Base-by-base conservation (phyloP, 2,329 filamentous ascomycete genomes). In the Paracamarosporium sp. region DNA sequence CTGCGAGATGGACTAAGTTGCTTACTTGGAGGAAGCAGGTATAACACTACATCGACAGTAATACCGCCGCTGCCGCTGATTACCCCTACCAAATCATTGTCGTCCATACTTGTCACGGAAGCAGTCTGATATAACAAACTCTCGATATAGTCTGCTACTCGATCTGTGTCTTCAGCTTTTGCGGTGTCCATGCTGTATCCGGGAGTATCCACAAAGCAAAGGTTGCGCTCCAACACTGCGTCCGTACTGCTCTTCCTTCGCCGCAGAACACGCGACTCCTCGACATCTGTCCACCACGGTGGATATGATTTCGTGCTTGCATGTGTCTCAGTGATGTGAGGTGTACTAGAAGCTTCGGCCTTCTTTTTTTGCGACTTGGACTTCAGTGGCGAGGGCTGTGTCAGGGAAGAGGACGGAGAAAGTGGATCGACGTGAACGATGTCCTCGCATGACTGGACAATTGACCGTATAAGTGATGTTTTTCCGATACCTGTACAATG, bases 201-300 rank as follows among this genome's bases (percentile, higher is more conserved):
- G 11, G 90, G 87, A 2, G 91, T 94, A 78, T 98, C 94, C 56
- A 97, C 88, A 72, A 99, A 97, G 75, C 92, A 97, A 5, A 99
- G 79, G 71, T 99, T 99, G 28, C 94, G 86, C 72, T 98, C 94
- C 44, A 98, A 80, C 36, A 97, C 85, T 22, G 87, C 85, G 62
- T 95, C 93, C 7, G 88, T 88, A 50, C 87, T 80, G 69, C 90
- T 94, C 67, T 90, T 78, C 28, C 80, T 84, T 69, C 88, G 84
- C 45, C 85, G 81, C 60, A 85, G 77, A 48, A 82, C 79, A 25
- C 81, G 82, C 56, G 85, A 86, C 60, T 90, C 87, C 54, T 93
- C 89, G 47, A 92, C 76, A 69, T 95, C 90, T 13, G 89, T 88
- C 90, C 91, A 96, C 95, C 95, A 98, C 55, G 88, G 82, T 0